phyloP scores from a whole-genome alignment of 495 filamentous ascomycete species.

The Penicillium angulare region DNA sequence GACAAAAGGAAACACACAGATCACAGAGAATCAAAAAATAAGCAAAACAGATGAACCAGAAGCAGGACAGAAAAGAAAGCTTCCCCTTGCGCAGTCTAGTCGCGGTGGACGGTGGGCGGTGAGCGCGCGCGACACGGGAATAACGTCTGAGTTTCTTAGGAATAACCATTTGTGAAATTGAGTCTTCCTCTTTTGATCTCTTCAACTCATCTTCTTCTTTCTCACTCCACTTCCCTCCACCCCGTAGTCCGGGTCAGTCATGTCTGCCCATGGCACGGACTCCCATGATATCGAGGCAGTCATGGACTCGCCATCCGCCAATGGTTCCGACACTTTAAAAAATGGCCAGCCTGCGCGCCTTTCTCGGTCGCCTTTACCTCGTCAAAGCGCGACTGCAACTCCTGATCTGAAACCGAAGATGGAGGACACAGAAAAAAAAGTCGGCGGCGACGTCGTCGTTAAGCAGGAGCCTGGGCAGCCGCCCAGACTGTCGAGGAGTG shows the following conservation, averaged over 20 bases:
- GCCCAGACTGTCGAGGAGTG: slow-evolving; percentile 71
- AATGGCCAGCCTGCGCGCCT: slow-evolving; percentile 11
- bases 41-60: too few relatives aligned
- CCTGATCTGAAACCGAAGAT: neutral
- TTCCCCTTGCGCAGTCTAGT: neutral
- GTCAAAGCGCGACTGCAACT: slow-evolving; percentile 1
- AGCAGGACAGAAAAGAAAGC: neutral
- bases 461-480: slow-evolving; percentile 67
- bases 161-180: slow-evolving; percentile 11
- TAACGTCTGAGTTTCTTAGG: slow-evolving; percentile 2
- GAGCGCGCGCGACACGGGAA: slow-evolving; percentile 14
- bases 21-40: too few relatives aligned
- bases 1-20: too few relatives aligned
- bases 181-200: neutral
- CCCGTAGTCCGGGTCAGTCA: slow-evolving; percentile 44
- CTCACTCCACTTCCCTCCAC: neutral
- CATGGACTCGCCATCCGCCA: slow-evolving; percentile 17
- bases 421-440: slow-evolving; percentile 30
- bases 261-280: slow-evolving; percentile 48
- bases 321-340: slow-evolving; percentile 8
- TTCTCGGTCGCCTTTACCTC: slow-evolving; percentile 15
- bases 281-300: slow-evolving; percentile 15
- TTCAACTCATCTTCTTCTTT: neutral
- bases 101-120: slow-evolving; percentile 9
- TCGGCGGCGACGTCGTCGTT: slow-evolving; percentile 58